Base-by-base conservation (phyloP, 495 filamentous ascomycete species). In the Lasiosphaeria hispida region DNA sequence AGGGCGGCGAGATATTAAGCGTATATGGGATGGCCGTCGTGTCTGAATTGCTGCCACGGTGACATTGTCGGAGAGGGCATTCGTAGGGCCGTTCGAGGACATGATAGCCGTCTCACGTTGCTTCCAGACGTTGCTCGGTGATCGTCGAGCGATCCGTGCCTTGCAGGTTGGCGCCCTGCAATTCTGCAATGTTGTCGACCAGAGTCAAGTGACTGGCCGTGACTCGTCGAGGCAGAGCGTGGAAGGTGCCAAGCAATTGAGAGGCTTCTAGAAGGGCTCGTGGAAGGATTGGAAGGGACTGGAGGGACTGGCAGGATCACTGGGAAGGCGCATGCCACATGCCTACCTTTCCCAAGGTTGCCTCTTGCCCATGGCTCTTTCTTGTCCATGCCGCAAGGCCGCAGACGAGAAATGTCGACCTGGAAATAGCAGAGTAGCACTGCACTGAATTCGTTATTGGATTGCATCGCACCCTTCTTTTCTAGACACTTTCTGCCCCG, bases 381-480 rank as follows among this genome's bases (percentile, higher is more conserved):
- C 5, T 30, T 30, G 23, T 5, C 23, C 23, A 30, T 30, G 23
- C 23, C 23, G 23, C 23, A 30, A 30, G 5, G 23, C 23, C 23
- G 39, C 52, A 18, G 7, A 23, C n/a, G 49, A 8, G 35, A 42
- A 19, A 39, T 6, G 38, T 15, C 34, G 40, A 59, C 57, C 57
- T 59, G 49, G 53, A 60, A 49, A 55, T 52, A 44, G 51, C 44
- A 62, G 33, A 35, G 54, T 58, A 17, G 57, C 59, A 59, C 19
- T 49, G 37, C n/a, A 33, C 18, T 30, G 23, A 17, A 15, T 48
- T 57, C 15, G 43, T 58, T 42, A 30, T 42, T 42, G 43, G 43
- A 45, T 45, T 45, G 43, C 17, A 30, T 30, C 23, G 43, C 39
- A 42, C 10, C 4, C 6, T 44, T 30, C 10, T 19, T 54, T 15